phyloP scores from a whole-genome alignment of 352 stramenopile species.

The Lagenidium giganteum region DNA sequence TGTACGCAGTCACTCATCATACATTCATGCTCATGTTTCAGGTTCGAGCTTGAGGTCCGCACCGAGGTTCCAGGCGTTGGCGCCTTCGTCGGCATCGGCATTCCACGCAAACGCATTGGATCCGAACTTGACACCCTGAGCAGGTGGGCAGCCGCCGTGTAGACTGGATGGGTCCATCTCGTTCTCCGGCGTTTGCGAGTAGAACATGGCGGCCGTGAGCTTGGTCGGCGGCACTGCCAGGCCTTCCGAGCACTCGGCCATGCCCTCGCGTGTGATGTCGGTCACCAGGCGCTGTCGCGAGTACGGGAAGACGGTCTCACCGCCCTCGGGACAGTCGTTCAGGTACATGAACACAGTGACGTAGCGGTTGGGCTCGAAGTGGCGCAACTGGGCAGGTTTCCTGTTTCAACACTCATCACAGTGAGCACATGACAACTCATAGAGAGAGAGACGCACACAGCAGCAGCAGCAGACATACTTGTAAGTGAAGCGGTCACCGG shows the following conservation, averaged over 20 bases:
- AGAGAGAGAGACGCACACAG: background rate
- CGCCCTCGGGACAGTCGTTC: slow-evolving; percentile 89
- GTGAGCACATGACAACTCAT: too few relatives aligned
- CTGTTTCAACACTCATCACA: slow-evolving; percentile 12
- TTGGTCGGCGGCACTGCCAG: slow-evolving; percentile 59
- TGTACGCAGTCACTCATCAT: too few relatives aligned
- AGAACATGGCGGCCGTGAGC: slow-evolving; percentile 68
- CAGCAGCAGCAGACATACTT: slow-evolving; percentile 10
- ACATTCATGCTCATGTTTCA: too few relatives aligned
- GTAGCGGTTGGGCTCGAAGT: slow-evolving; percentile 89
- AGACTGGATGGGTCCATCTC: slow-evolving; percentile 48
- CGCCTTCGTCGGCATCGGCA: slow-evolving; percentile 50
- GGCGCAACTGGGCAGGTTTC: slow-evolving; percentile 35
- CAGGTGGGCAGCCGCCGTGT: slow-evolving; percentile 55
- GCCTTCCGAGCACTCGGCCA: slow-evolving; percentile 58
- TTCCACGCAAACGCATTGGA: slow-evolving; percentile 77
- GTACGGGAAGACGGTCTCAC: slow-evolving; percentile 93
- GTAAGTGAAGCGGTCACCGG: slow-evolving; percentile 37
- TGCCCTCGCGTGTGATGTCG: slow-evolving; percentile 53
- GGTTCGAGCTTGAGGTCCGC: slow-evolving; percentile 32
- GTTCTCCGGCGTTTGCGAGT: slow-evolving; percentile 63
- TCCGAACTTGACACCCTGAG: slow-evolving; percentile 53
- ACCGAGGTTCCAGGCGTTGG: slow-evolving; percentile 48
- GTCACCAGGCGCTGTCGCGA: slow-evolving; percentile 51
- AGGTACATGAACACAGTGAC: slow-evolving; percentile 95